These are phyloP conservation scores for Gracilariopsis chorda DNA, from an alignment of 23 red algal species.

Conservation along the genomic window DNA sequence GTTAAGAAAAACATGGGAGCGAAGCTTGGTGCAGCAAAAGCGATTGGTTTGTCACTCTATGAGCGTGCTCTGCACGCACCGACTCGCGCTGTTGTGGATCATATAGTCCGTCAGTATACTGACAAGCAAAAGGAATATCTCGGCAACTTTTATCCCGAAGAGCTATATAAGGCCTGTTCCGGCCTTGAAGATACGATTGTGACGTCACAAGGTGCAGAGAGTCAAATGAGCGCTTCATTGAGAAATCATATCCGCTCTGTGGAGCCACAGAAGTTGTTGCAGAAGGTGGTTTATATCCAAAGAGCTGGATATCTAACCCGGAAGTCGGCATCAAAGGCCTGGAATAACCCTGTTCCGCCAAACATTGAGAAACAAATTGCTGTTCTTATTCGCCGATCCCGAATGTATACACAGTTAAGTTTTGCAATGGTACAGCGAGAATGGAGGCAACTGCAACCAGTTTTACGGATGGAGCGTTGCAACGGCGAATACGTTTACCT, in stretches of 20 bases:
- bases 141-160: background rate
- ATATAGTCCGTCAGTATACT: background rate
- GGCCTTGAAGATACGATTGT: background rate
- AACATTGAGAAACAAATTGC: background rate
- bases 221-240: background rate
- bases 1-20: constrained; percentile 30
- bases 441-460: constrained; percentile 34
- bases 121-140: background rate
- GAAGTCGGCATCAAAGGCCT: background rate
- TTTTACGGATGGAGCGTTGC: background rate
- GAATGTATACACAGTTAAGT: background rate
- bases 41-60: constrained; percentile 17
- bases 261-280: constrained; percentile 48
- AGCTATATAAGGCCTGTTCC: constrained; percentile 32
- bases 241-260: constrained; percentile 25
- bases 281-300: constrained; percentile 10
- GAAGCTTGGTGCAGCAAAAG: background rate
- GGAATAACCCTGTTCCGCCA: background rate
- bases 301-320: background rate
- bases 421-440: background rate
- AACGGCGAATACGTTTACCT: background rate
- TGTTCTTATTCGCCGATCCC: background rate
- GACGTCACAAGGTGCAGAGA: constrained; percentile 31
- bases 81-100: background rate
- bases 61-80: constrained; percentile 8